These are phyloP conservation scores for Alnus glutinosa DNA, from an alignment of 306 rosid species.

Conservation along the genomic window DNA sequence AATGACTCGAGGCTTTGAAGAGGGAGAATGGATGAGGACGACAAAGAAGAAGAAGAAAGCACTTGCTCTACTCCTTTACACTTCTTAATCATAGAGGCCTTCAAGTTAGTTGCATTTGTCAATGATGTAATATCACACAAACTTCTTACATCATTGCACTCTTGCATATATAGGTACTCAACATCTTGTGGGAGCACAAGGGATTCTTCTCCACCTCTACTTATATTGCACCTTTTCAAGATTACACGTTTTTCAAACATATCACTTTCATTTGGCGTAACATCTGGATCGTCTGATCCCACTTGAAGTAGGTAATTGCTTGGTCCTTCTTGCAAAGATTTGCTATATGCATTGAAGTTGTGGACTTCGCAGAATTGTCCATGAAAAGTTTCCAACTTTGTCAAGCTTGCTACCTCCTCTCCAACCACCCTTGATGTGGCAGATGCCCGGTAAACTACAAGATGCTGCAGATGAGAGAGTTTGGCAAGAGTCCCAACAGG, in stretches of 20 bases:
- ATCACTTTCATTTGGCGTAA: neutral
- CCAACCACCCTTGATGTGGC: neutral
- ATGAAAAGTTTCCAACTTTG: slow-evolving; percentile 6
- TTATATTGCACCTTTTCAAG: neutral
- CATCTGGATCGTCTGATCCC: neutral
- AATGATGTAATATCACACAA: slow-evolving; percentile 12
- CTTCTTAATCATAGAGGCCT: neutral
- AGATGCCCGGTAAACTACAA: neutral
- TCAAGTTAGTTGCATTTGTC: neutral
- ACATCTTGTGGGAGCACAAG: slow-evolving; percentile 20
- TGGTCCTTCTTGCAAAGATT: neutral
- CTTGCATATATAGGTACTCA: neutral
- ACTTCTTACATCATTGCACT: neutral
- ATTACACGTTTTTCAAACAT: slow-evolving; percentile 6
- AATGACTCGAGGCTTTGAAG: slow-evolving; percentile 6
- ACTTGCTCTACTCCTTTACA: neutral
- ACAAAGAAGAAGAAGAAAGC: slow-evolving; percentile 11
- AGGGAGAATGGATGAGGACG: neutral
- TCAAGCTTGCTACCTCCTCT: slow-evolving; percentile 15
- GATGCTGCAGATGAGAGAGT: slow-evolving; percentile 16
- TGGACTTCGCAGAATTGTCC: neutral
- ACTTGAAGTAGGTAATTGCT: neutral
- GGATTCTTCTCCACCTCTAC: neutral
- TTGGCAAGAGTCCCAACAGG: neutral
- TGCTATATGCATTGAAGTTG: neutral